Percentiles rank a stretch among this genome's conserved stretches.
Conservation (phyloP, 2,329 filamentous ascomycete species). For the Scopulariopsis brevicaulis region DNA sequence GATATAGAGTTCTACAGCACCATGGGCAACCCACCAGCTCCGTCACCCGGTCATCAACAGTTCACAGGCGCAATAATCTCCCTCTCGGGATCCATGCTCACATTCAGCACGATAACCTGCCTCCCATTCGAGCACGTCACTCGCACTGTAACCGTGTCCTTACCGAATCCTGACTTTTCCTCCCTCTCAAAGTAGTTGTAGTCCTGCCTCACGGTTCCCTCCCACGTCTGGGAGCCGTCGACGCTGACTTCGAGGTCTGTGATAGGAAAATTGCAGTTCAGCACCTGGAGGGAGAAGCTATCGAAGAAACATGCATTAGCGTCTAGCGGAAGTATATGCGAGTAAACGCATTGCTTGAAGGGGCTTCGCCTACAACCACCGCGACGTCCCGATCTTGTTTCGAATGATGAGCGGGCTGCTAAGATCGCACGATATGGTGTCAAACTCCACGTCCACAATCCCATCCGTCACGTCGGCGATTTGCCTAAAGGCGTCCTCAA, state of each 20-base stretch:
- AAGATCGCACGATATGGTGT: constrained; percentile 7
- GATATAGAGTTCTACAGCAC: too few relatives aligned
- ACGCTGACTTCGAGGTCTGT: constrained; percentile 8
- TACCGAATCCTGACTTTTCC: constrained; percentile 9
- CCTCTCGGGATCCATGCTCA: constrained; percentile 5
- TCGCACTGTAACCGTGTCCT: constrained; percentile 9
- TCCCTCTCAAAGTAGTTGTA: constrained; percentile 12
- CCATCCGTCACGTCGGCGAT: constrained; percentile 7
- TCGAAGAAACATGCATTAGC: background rate
- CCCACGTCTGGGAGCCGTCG: constrained; percentile 6
- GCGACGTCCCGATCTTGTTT: constrained; percentile 9
- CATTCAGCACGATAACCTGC: constrained; percentile 9
- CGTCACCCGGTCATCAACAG: constrained; percentile 4
- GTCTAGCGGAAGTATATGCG: background rate
- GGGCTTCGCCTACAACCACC: constrained; percentile 6
- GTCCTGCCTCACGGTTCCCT: constrained; percentile 7
- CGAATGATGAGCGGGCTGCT: constrained; percentile 6
- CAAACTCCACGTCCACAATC: constrained; percentile 7
- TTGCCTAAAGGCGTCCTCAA: constrained; percentile 6
- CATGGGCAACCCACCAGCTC: too few relatives aligned
- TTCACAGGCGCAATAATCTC: constrained; percentile 7
- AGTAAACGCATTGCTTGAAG: background rate
- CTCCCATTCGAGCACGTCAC: constrained; percentile 12
- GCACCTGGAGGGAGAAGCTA: constrained; percentile 6
- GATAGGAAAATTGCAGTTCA: constrained; percentile 9